Percentiles rank a stretch among this genome's conserved stretches.
Evolutionary conservation across 176 grass and related monocot genomes (phyloP).

Genomic region (Luzula sylvatica): DNA sequence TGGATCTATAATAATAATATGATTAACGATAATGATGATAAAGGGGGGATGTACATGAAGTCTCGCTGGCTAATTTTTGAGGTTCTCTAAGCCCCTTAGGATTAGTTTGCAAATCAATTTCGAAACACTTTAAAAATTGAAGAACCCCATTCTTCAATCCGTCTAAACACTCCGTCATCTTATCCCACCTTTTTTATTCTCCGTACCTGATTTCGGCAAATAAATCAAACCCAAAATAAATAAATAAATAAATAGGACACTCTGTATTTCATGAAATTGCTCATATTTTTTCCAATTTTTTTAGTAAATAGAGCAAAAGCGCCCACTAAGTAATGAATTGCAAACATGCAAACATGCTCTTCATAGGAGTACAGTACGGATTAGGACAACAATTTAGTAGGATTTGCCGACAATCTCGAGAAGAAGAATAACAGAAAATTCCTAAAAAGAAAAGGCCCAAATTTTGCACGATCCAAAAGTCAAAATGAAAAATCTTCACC

Average conservation of each 20-base stretch:
- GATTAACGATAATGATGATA: neutral
- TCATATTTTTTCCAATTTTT: neutral
- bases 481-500: neutral
- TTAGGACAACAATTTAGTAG: neutral
- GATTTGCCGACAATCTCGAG: neutral
- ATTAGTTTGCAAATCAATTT: conserved; percentile 48
- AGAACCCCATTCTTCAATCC: conserved; percentile 35
- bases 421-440: neutral
- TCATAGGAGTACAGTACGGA: no score
- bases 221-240: neutral
- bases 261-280: no score
- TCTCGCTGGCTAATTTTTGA: conserved; percentile 57
- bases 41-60: conserved; percentile 51
- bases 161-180: conserved; percentile 52
- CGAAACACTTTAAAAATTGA: conserved; percentile 51
- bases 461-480: neutral
- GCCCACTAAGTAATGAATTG: no score
- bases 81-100: conserved; percentile 56
- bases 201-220: conserved; percentile 13
- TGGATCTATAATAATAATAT: neutral
- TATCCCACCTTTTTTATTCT: conserved; percentile 17
- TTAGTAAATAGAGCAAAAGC: neutral
- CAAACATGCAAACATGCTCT: no score
- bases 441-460: neutral
- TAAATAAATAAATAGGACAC: no score